Evolutionary conservation across 73 alveolate genomes (phyloP).

Genomic region (Breviolum minutum): DNA sequence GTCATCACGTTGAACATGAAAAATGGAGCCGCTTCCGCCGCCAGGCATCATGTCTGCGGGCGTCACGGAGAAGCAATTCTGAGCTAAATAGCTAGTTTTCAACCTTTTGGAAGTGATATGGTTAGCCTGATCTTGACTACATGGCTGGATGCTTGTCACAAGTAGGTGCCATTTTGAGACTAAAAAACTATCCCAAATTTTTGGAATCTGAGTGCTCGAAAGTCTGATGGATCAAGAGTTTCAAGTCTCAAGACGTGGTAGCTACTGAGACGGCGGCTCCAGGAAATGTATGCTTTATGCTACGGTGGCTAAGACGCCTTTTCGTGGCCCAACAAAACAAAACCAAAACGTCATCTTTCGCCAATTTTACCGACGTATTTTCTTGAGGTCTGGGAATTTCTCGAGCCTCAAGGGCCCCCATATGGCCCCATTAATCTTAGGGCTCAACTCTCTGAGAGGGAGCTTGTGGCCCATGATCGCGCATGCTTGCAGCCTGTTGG

Average conservation of each 20-base stretch:
- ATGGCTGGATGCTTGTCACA: slow-evolving; percentile 64
- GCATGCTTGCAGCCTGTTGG: too few species aligned
- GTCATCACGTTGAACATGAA: too few species aligned
- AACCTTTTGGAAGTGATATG: not conserved
- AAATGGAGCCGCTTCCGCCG: not conserved
- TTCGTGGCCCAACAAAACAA: too few species aligned
- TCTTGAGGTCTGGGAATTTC: too few species aligned
- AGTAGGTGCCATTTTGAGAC: slow-evolving; percentile 20
- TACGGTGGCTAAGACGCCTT: too few species aligned
- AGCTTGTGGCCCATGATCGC: too few species aligned
- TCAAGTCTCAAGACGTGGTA: not conserved
- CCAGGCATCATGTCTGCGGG: slow-evolving; percentile 93
- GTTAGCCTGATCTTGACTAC: slow-evolving; percentile 33
- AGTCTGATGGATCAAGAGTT: too few species aligned
- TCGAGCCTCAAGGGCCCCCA: too few species aligned
- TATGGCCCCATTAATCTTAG: too few species aligned
- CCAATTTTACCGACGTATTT: too few species aligned
- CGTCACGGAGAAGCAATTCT: slow-evolving; percentile 95
- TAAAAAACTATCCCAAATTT: not conserved
- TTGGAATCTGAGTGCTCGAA: not conserved
- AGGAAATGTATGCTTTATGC: slow-evolving; percentile 16
- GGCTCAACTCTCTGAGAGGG: too few species aligned
- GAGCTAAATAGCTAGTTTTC: slow-evolving; percentile 32
- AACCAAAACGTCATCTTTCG: too few species aligned
- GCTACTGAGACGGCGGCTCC: slow-evolving; percentile 44